phyloP scores from a whole-genome alignment of 345 rosid species.

The Eucalyptus rudis region DNA sequence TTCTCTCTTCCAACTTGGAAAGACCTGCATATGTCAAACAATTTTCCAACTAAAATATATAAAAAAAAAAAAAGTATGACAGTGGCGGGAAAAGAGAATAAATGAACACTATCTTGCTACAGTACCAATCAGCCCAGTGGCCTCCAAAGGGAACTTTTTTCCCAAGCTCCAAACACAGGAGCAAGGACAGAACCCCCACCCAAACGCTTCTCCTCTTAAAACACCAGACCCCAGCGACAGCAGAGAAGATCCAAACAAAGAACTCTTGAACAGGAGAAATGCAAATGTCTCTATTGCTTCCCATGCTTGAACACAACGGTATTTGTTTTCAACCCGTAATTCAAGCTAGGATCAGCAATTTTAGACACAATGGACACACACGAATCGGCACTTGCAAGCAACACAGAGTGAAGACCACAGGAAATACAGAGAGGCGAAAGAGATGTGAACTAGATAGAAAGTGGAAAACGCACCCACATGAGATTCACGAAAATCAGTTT shows the following conservation, averaged over 20 bases:
- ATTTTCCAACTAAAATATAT: neutral
- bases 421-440: neutral
- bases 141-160: neutral
- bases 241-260: neutral
- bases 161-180: neutral
- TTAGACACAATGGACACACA: neutral
- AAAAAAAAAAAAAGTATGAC: neutral
- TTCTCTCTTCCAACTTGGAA: conserved; percentile 95
- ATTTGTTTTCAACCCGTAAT: neutral
- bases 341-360: neutral
- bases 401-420: neutral
- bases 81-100: neutral
- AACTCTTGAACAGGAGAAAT: neutral
- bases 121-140: neutral
- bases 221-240: neutral
- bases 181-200: neutral
- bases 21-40: conserved; percentile 33
- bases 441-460: neutral
- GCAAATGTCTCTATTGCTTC: neutral
- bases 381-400: neutral
- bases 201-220: neutral
- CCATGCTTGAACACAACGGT: neutral
- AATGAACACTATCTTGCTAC: neutral
- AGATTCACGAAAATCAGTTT: neutral
- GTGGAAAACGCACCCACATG: neutral